Evolutionary conservation across 164 flowering plant genomes (phyloP).

Genomic region (Cinnamomum micranthum): DNA sequence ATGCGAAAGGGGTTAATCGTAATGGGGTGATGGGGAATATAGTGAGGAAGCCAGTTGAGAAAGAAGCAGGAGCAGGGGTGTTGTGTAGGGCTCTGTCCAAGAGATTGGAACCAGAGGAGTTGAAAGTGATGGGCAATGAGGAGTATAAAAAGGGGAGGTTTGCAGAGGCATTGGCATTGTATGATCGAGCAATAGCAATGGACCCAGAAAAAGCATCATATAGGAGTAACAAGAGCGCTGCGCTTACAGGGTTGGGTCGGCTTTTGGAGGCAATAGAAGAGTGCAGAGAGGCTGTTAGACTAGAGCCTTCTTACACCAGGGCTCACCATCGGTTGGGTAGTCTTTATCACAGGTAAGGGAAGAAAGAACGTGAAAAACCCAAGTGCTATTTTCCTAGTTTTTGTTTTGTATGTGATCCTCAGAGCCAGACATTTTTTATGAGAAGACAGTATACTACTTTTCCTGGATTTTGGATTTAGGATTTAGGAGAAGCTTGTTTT

Average conservation of each 20-base stretch:
- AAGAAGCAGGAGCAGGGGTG: slow-evolving; percentile 15
- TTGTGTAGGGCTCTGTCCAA: slow-evolving; percentile 46
- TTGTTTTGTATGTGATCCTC: too few relatives aligned
- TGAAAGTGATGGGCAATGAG: slow-evolving; percentile 76
- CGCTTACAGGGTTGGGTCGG: slow-evolving; percentile 60
- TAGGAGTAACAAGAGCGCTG: slow-evolving; percentile 67
- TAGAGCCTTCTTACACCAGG: slow-evolving; percentile 61
- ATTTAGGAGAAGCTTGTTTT: not conserved
- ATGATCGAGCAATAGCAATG: slow-evolving; percentile 60
- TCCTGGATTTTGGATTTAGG: not conserved
- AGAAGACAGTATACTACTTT: not conserved
- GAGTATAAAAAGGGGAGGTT: slow-evolving; percentile 68
- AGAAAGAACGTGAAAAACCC: not conserved
- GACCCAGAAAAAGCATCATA: slow-evolving; percentile 59
- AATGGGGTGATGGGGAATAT: slow-evolving; percentile 50
- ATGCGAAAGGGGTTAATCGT: slow-evolving; percentile 4
- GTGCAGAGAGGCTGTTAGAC: slow-evolving; percentile 60
- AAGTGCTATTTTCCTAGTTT: not conserved
- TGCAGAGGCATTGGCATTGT: slow-evolving; percentile 62
- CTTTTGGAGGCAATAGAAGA: slow-evolving; percentile 64
- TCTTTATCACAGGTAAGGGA: slow-evolving; percentile 54
- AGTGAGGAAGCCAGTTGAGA: slow-evolving; percentile 31
- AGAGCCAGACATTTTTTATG: too few relatives aligned
- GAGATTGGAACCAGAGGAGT: slow-evolving; percentile 46
- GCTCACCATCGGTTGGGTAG: slow-evolving; percentile 77